These are phyloP conservation scores for Cinnamomum micranthum DNA, from an alignment of 164 flowering plant genomes.

Conservation along the genomic window DNA sequence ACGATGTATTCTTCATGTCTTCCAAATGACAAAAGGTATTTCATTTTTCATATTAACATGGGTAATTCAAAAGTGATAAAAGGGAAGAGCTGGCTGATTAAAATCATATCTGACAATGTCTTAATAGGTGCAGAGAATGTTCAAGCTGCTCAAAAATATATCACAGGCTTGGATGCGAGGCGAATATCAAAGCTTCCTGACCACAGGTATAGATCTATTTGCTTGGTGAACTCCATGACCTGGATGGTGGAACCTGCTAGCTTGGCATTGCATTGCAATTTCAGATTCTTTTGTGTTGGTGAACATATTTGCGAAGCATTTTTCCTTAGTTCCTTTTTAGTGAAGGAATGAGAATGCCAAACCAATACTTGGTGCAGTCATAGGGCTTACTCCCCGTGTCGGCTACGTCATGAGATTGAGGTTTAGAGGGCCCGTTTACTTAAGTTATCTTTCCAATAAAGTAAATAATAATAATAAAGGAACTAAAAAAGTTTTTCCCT, in stretches of 20 bases:
- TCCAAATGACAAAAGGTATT: constrained; percentile 83
- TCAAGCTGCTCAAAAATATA: constrained; percentile 85
- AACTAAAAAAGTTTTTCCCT: no score
- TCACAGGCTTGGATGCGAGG: constrained; percentile 96
- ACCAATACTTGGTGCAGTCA: no score
- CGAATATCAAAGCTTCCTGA: constrained; percentile 84
- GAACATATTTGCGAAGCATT: no score
- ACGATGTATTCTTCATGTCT: constrained; percentile 77
- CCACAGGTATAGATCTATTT: constrained; percentile 48
- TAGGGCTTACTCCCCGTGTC: no score
- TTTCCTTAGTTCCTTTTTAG: no score
- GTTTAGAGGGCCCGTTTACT: no score
- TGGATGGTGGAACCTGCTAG: not conserved
- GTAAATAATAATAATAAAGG: no score
- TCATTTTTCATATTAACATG: not conserved
- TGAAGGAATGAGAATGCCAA: no score
- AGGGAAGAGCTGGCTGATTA: not conserved
- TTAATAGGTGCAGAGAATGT: constrained; percentile 67
- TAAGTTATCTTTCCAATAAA: no score
- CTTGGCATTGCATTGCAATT: not conserved
- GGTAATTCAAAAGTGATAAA: not conserved
- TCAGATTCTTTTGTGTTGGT: no score
- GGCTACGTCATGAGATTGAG: no score
- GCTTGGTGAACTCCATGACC: not conserved
- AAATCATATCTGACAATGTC: not conserved